These are phyloP conservation scores for Didymella pinodella DNA, from an alignment of 2,329 filamentous ascomycete genomes.

Conservation along the genomic window DNA sequence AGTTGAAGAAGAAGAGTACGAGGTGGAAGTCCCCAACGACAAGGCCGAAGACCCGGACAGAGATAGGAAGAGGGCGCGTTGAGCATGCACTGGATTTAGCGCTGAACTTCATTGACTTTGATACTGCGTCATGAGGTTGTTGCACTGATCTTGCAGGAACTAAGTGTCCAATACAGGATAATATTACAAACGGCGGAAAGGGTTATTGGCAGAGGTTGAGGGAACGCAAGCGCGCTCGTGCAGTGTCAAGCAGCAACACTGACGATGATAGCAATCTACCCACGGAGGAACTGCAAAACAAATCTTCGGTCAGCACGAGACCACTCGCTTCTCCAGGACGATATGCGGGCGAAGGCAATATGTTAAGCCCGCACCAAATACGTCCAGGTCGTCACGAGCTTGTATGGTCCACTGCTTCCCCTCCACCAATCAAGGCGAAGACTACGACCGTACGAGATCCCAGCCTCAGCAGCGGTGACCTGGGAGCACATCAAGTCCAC, in stretches of 20 bases:
- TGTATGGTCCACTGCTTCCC: background rate
- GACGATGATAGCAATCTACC: background rate
- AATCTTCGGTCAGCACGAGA: too few relatives aligned
- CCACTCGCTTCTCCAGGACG: too few relatives aligned
- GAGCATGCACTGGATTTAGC: slow-evolving; percentile 31
- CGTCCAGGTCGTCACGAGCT: background rate
- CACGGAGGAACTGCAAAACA: too few relatives aligned
- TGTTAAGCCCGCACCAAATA: background rate
- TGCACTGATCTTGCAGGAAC: background rate
- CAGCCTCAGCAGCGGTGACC: background rate
- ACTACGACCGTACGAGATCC: background rate
- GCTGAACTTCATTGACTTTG: background rate
- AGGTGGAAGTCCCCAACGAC: slow-evolving; percentile 67
- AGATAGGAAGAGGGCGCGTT: slow-evolving; percentile 41
- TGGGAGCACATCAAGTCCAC: background rate
- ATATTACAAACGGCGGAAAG: background rate
- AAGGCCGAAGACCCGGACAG: slow-evolving; percentile 30
- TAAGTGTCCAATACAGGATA: background rate
- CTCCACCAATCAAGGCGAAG: background rate
- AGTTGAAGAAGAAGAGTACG: slow-evolving; percentile 78
- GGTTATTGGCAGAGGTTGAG: slow-evolving; percentile 1
- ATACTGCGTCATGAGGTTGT: background rate
- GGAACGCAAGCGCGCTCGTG: background rate
- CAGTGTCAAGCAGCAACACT: background rate
- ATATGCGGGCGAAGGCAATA: background rate